These are phyloP conservation scores for Crithidia sp. DNA, from an alignment of 208 protist species.

Conservation along the genomic window DNA sequence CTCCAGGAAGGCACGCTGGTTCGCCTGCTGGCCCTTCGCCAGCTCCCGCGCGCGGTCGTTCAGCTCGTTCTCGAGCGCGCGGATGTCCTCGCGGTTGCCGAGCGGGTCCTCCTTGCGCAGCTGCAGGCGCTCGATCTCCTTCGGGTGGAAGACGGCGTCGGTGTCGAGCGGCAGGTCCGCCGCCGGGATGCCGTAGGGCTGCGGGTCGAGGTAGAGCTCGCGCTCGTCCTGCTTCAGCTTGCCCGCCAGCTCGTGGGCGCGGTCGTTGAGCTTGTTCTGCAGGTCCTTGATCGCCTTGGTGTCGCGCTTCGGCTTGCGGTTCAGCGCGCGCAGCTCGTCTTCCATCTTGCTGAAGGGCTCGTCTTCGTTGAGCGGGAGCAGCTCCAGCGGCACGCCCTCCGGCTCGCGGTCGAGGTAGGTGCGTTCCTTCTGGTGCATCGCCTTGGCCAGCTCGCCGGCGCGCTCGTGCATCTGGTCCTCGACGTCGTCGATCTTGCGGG, in stretches of 20 bases:
- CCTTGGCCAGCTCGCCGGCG: conserved; percentile 53
- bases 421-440: conserved; percentile 63
- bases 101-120: conserved; percentile 57
- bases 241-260: conserved; percentile 64
- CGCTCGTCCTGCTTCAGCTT: conserved; percentile 74
- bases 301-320: conserved; percentile 53
- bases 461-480: conserved; percentile 74
- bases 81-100: conserved; percentile 44
- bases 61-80: conserved; percentile 62
- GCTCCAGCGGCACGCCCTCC: conserved; percentile 60
- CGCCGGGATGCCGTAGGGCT: conserved; percentile 64
- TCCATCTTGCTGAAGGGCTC: conserved; percentile 53
- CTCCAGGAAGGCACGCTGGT: conserved; percentile 66
- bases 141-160: conserved; percentile 59
- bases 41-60: conserved; percentile 65
- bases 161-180: conserved; percentile 65
- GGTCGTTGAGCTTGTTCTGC: conserved; percentile 56
- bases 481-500: conserved; percentile 64
- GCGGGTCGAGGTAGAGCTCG: conserved; percentile 68
- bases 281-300: conserved; percentile 40
- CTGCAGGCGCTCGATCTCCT: conserved; percentile 63
- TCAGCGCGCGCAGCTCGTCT: conserved; percentile 65
- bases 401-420: conserved; percentile 65
- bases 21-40: conserved; percentile 39
- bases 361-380: conserved; percentile 76